Conservation (phyloP, 331 rosid genomes). For the Cydonia oblonga region DNA sequence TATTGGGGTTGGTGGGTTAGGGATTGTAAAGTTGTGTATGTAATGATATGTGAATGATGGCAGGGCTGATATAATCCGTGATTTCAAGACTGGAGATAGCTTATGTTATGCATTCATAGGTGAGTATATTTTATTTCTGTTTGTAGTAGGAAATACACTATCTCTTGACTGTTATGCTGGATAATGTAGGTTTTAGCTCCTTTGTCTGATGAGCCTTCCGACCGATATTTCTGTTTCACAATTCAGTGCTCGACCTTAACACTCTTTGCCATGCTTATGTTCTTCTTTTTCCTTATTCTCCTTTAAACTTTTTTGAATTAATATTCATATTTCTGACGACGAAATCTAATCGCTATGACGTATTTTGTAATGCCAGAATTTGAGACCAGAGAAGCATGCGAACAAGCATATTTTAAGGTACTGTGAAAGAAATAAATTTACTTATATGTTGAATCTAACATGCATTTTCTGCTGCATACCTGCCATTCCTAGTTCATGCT, state of each 20-base stretch:
- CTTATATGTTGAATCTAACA: neutral
- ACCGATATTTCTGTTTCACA: neutral
- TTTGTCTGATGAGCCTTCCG: neutral
- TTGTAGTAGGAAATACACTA: neutral
- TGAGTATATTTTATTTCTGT: slow-evolving; percentile 22
- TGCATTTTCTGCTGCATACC: neutral
- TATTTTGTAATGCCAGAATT: slow-evolving; percentile 45
- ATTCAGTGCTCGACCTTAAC: neutral
- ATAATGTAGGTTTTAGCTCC: neutral
- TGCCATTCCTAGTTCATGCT: neutral
- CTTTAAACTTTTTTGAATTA: neutral
- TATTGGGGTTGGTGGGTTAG: neutral
- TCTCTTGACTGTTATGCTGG: neutral
- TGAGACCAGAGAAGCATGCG: slow-evolving; percentile 62
- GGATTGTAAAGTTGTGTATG: slow-evolving; percentile 8
- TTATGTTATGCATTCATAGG: slow-evolving; percentile 91
- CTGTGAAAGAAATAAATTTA: slow-evolving; percentile 7
- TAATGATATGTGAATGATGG: slow-evolving; percentile 20
- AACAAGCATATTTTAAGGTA: slow-evolving; percentile 93
- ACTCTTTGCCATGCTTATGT: neutral
- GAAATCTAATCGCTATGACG: slow-evolving; percentile 10
- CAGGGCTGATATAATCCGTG: slow-evolving; percentile 96
- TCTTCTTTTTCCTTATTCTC: neutral
- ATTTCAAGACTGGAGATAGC: slow-evolving; percentile 84
- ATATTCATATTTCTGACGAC: slow-evolving; percentile 1